Evolutionary conservation across 495 filamentous ascomycete genomes (phyloP).

Genomic region (Penicillium crystallinum): DNA sequence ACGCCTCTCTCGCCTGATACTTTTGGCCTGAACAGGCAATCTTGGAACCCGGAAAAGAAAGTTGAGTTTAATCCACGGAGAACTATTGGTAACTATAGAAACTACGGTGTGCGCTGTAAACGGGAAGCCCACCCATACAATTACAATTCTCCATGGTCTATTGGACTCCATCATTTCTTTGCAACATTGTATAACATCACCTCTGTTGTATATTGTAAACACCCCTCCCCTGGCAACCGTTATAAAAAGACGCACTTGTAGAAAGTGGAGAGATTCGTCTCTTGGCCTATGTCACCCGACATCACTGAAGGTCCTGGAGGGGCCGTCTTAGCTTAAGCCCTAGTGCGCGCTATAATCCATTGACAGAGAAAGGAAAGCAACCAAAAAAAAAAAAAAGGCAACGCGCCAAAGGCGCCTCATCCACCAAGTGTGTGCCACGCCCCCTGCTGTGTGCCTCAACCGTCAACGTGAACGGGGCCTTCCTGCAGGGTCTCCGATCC

Average conservation of each 20-base stretch:
- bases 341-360: background rate
- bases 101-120: slow-evolving; percentile 22
- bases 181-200: slow-evolving; percentile 2
- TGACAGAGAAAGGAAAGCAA: no score
- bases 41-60: slow-evolving; percentile 1
- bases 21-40: slow-evolving; percentile 1
- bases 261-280: slow-evolving; percentile 12
- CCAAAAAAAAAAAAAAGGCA: background rate
- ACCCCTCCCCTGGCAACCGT: slow-evolving; percentile 10
- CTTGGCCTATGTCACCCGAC: slow-evolving; percentile 24
- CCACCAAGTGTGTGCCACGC: background rate
- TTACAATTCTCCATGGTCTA: no score
- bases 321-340: background rate
- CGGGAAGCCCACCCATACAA: background rate
- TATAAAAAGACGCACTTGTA: slow-evolving; percentile 15
- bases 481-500: slow-evolving; percentile 19
- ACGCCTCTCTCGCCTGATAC: background rate
- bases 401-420: slow-evolving; percentile 12
- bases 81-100: background rate
- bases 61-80: slow-evolving; percentile 3
- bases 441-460: slow-evolving; percentile 6
- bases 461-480: slow-evolving; percentile 5
- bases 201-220: background rate
- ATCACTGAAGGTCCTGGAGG: background rate
- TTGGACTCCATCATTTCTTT: background rate